phyloP scores from a whole-genome alignment of 1,284 basidiomycete genomes.

The Cryptococcus sp. region DNA sequence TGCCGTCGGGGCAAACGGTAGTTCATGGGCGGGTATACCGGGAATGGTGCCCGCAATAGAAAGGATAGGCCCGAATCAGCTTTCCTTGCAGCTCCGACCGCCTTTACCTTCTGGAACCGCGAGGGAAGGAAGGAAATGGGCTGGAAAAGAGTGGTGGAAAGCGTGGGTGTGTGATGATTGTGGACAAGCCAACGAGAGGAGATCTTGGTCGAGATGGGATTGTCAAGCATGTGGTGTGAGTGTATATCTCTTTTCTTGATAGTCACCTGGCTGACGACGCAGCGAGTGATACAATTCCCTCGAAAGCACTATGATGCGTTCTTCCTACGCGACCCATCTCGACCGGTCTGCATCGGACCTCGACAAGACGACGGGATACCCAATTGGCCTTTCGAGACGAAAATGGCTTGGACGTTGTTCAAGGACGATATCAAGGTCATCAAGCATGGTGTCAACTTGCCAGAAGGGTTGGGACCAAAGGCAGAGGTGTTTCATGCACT shows the following conservation, averaged over 20 bases:
- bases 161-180: conserved; percentile 37
- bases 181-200: conserved; percentile 32
- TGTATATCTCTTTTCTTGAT: background rate
- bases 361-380: conserved; percentile 28
- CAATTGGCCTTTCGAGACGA: conserved; percentile 13
- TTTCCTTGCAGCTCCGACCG: conserved; percentile 3
- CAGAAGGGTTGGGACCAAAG: conserved; percentile 9
- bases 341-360: conserved; percentile 27
- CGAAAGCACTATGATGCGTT: conserved; percentile 21
- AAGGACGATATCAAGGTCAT: conserved; percentile 36
- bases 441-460: conserved; percentile 16
- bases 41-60: background rate
- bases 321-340: conserved; percentile 18
- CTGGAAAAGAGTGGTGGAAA: conserved; percentile 30
- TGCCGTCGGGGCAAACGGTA: too few relatives aligned
- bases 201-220: conserved; percentile 32
- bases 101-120: background rate
- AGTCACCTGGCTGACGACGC: background rate
- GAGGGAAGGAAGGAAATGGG: background rate
- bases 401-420: conserved; percentile 19
- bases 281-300: conserved; percentile 5
- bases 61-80: background rate
- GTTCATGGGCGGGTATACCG: too few relatives aligned
- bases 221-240: conserved; percentile 34
- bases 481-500: conserved; percentile 28